phyloP scores from a whole-genome alignment of 1,284 basidiomycete species.

The Flammula alnicola region DNA sequence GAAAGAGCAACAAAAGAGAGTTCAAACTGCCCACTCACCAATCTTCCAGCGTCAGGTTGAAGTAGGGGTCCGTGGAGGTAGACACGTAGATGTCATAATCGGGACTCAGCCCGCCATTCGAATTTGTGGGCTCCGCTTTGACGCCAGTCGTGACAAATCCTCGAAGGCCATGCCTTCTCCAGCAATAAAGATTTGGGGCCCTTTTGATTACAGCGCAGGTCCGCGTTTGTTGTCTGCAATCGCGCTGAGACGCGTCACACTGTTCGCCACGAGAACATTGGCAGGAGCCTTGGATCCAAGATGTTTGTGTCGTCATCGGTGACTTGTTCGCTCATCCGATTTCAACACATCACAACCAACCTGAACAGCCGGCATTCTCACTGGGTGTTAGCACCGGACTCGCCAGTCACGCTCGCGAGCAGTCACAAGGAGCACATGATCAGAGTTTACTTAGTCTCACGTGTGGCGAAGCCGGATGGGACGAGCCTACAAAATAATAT shows the following conservation, averaged over 20 bases:
- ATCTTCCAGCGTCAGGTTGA: slow-evolving; percentile 94
- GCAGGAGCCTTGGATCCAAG: too few relatives aligned
- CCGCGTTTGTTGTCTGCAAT: not conserved
- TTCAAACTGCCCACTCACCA: slow-evolving; percentile 59
- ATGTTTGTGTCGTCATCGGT: too few relatives aligned
- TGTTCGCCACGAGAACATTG: not conserved
- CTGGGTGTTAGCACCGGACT: too few relatives aligned
- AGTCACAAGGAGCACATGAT: too few relatives aligned
- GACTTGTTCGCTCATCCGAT: too few relatives aligned
- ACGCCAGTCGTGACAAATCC: not conserved
- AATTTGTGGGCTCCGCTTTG: not conserved
- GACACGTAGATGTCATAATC: slow-evolving; percentile 80
- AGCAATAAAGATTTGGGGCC: not conserved
- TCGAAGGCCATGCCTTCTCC: not conserved
- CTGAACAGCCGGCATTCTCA: too few relatives aligned
- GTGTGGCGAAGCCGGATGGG: too few relatives aligned
- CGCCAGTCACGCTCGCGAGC: too few relatives aligned
- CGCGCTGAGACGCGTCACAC: not conserved
- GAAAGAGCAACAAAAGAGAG: slow-evolving; percentile 3
- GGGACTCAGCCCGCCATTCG: slow-evolving; percentile 17
- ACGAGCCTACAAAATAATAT: too few relatives aligned
- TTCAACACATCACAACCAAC: too few relatives aligned
- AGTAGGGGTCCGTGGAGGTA: slow-evolving; percentile 83
- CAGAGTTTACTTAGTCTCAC: too few relatives aligned
- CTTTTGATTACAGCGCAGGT: not conserved